Conservation (phyloP, 257 asterid genomes). For the Ocimum tenuiflorum region DNA sequence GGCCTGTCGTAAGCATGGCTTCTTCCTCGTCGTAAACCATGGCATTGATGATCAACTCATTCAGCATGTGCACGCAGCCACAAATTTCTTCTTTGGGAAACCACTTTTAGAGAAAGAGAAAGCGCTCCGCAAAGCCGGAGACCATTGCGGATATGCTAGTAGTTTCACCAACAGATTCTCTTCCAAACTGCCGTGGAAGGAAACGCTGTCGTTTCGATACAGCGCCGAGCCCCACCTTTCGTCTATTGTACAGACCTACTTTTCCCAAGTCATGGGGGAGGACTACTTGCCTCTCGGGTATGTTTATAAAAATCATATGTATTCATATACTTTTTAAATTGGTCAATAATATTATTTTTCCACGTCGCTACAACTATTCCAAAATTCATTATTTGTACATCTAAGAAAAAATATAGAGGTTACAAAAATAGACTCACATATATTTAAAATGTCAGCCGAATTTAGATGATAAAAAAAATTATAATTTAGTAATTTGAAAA, state of each 20-base stretch:
- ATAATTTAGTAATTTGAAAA: too few relatives aligned
- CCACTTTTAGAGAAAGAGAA: constrained; percentile 47
- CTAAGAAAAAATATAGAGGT: too few relatives aligned
- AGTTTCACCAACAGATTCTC: constrained; percentile 70
- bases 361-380: too few relatives aligned
- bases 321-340: too few relatives aligned
- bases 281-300: constrained; percentile 56
- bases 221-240: constrained; percentile 27
- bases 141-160: constrained; percentile 68
- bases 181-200: constrained; percentile 82
- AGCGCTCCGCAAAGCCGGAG: constrained; percentile 45
- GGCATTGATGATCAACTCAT: constrained; percentile 49
- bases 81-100: constrained; percentile 35
- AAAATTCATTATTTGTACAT: too few relatives aligned
- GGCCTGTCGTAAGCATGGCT: constrained; percentile 64
- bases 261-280: constrained; percentile 44
- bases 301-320: too few relatives aligned
- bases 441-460: too few relatives aligned
- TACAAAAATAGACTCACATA: too few relatives aligned
- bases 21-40: constrained; percentile 59
- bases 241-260: constrained; percentile 28
- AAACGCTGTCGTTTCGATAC: constrained; percentile 55
- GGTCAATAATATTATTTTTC: too few relatives aligned
- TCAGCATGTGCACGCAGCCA: constrained; percentile 34
- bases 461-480: too few relatives aligned